A percentile compares a stretch with the other conserved stretches of the same genome.
phyloP scores from a whole-genome alignment of 1,284 basidiomycete species.

The Porogramme epimiltina region DNA sequence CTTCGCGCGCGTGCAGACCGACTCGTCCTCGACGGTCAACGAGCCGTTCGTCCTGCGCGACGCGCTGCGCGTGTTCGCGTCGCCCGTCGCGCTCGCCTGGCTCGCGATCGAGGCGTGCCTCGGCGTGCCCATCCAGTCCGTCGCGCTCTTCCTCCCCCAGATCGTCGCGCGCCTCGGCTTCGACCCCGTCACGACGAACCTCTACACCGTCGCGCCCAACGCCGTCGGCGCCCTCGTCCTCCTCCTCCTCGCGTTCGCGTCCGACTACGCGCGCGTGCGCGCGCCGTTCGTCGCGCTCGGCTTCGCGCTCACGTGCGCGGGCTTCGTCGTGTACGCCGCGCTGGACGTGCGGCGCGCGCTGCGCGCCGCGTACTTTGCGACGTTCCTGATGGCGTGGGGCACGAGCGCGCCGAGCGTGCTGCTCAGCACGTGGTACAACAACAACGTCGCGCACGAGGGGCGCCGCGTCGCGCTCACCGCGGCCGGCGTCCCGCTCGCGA shows the following conservation, averaged over 20 bases:
- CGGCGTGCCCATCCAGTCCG: constrained; percentile 49
- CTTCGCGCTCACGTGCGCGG: constrained; percentile 44
- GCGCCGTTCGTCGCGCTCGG: constrained; percentile 33
- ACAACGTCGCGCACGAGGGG: constrained; percentile 51
- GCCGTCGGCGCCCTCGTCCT: constrained; percentile 49
- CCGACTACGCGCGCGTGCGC: constrained; percentile 47
- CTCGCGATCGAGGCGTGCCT: constrained; percentile 45
- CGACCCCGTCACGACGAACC: constrained; percentile 49
- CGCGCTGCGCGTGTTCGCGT: constrained; percentile 46
- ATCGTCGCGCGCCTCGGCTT: constrained; percentile 53
- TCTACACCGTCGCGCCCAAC: constrained; percentile 56
- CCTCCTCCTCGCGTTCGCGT: constrained; percentile 50
- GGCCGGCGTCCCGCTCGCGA: constrained; percentile 50
- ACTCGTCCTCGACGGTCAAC: constrained; percentile 49
- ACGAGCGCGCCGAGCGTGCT: constrained; percentile 50
- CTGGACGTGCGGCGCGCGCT: constrained; percentile 42
- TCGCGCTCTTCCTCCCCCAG: constrained; percentile 54
- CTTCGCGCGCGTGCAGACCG: constrained; percentile 44
- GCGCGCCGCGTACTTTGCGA: constrained; percentile 50
- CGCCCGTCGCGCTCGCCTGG: constrained; percentile 47
- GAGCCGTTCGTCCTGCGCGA: constrained; percentile 46
- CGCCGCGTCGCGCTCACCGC: constrained; percentile 51
- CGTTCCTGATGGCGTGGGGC: constrained; percentile 49
- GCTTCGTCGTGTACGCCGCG: constrained; percentile 53
- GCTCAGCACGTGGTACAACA: constrained; percentile 51